Base-by-base conservation (phyloP, 306 rosid genomes). In the Dicorynia guianensis region DNA sequence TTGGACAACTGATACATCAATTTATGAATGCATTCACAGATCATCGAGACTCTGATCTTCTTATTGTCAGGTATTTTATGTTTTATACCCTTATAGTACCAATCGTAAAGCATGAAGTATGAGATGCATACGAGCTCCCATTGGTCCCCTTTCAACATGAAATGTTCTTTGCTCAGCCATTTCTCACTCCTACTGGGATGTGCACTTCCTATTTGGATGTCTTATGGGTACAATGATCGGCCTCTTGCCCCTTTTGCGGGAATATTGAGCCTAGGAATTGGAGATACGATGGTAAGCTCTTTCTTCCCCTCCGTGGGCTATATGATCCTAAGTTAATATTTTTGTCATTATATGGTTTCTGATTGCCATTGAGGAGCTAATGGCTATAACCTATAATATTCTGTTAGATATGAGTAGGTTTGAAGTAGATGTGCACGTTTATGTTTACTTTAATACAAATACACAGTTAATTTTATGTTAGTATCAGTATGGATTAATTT, bases 211-310 rank as follows among this genome's bases (percentile, higher is more conserved):
- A 89, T 91, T 78, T 93, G 98, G 98, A 84, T 93, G 96, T 91
- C 97, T 58, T 85, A 89, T 79, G 97, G 93, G 46, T 89, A 80
- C 85, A 91, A 75, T 71, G 98, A 93, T 69, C 92, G 96, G 35
- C 97, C 97, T 52, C 97, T 93, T 78, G 88, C 91, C 48, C 93
- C 98, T 82, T 93, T 91, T 83, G 93, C 98, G 10, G 98, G 98
- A 81, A 93, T 93, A 72, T 80, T 93, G 87, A 88, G 94, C 73
- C 96, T 91, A 13, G 98, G 98, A 69, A 89, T 93, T 79, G 98
- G 98, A 68, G 98, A 93, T 85, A 93, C 98, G 50, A 93, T 93
- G 98, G 97, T 91, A 81, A 72, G 86, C 50, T 6, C 19, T 4
- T 58, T 44, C 17, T 52, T 9, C 18, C 20, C 56, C 44, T 62